Base-by-base conservation (phyloP, 140 eudicot genomes). In the Bidens hawaiensis region DNA sequence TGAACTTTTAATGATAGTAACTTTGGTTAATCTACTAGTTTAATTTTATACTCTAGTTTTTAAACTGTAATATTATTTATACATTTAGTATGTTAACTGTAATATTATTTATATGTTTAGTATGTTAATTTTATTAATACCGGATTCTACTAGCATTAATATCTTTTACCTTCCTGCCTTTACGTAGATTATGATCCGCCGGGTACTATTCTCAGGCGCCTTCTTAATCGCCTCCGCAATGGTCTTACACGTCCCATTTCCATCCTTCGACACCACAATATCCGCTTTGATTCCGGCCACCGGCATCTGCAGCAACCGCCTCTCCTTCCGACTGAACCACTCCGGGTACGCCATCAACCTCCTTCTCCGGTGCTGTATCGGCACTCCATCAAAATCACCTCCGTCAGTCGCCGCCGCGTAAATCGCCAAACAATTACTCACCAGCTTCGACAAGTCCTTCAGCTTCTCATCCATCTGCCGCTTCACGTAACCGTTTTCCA, bases 101-200 rank as follows among this genome's bases (percentile, higher is more conserved):
- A n/a, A n/a, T n/a, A n/a, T n/a, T n/a, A n/a, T n/a, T n/a, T n/a
- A n/a, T n/a, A n/a, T n/a, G n/a, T n/a, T n/a, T n/a, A n/a, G n/a
- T n/a, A n/a, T n/a, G n/a, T n/a, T n/a, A n/a, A n/a, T n/a, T n/a
- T n/a, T n/a, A n/a, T n/a, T n/a, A n/a, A n/a, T n/a, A n/a, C n/a
- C n/a, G n/a, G n/a, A n/a, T n/a, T n/a, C n/a, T n/a, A n/a, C n/a
- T n/a, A n/a, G n/a, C n/a, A n/a, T n/a, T n/a, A n/a, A n/a, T n/a
- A n/a, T n/a, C n/a, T n/a, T n/a, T 81, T 85, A 91, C 99, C 65
- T 80, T 78, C 99, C 99, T 36, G 96, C 99, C 82, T 31, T 91
- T 18, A 91, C 80, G 83, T 84, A 85, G 48, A 91, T 87, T 0
- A 91, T 68, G 64, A 69, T 62, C 27, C 99, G 85, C 17, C 85